Base-by-base conservation (phyloP, 208 protist genomes). In the Leishmania braziliensis region DNA sequence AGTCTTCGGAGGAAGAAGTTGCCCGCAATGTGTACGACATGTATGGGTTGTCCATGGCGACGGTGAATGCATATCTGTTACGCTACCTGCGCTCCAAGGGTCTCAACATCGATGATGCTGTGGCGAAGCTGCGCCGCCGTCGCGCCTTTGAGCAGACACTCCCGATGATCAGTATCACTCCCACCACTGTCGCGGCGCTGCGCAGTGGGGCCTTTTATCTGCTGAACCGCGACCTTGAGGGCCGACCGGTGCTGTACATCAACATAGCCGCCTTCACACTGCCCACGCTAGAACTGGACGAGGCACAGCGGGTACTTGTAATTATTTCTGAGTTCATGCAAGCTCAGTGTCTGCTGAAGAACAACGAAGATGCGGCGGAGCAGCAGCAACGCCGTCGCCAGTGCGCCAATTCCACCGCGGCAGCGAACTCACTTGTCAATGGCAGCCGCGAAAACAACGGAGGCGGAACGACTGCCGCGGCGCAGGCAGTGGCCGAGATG, bases 271-370 rank as follows among this genome's bases (percentile, higher is more conserved):
- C 83, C 68, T 89, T 90, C 70, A 79, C 77, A 10, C 54, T 88
- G 63, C 77, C 85, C 0, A 43, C 81, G 54, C 56, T 95, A 39
- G 87, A 91, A 65, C 43, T 74, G 69, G 84, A 92, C 51, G 91
- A 95, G 53, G 84, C 84, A 56, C 81, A 95, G 78, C 87, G 91
- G 36, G 75, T 97, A 43, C 50, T 89, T 2, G 86, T 91, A 20
- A 69, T 97, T 46, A 26, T 97, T 62, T 82, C 93, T 33, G 91
- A 95, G 85, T 97, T 94, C 78, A 93, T 95, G 84, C 89, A 95
- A 66, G 77, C 88, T 2, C 86, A 86, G 39, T 91, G 88, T 75
- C 82, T 88, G 36, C 68, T 83, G 58, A 72, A 75, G 56, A 81
- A 73, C 78, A 86, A 86, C 75, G 74, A 85, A 10, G 73, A 86